Evolutionary conservation across 768 basidiomycete genomes (phyloP), one percentile per base, ranked within the genome.

Genomic region (Crucibulum laeve): DNA sequence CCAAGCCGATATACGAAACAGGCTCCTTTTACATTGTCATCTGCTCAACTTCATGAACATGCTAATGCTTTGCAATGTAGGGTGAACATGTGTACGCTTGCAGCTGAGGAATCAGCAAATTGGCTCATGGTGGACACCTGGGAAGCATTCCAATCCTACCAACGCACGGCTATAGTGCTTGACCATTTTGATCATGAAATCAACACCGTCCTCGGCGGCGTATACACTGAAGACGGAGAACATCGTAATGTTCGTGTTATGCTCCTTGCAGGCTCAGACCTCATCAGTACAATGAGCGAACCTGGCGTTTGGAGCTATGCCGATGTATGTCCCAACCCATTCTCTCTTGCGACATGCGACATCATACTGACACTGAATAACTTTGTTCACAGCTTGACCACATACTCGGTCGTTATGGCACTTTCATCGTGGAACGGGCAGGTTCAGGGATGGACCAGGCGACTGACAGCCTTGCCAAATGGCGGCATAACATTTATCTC

Each of bases 81-180:
- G 49, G 86, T 87, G 43, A 79, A 79, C 53, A 92, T 91, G 88
- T 92, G 90, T 67, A 84, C 78, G 40, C 76, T 93, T 25, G 95
- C 91, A 8, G 82, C 91, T 25, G 87, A 93, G 60, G 83, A 94
- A 58, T 92, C 94, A 2, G 85, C 85, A 35, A 78, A 82, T 17
- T 97, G 91, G 91, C 74, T 99, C 35, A 97, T 96, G 93, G 87
- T 97, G 34, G 96, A 99, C 60, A 74, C 92, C 15, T 99, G 94
- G 94, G 96, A 99, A 65, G 92, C 94, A 11, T 86, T 90, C 61
- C 94, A 92, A 64, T 72, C 79, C 37, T 99, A 99, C 70, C 89
- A 92, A 57, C 87, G 93, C 49, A 99, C 96, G 1, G 96, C 96
- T 28, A 82, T 97, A 44, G 96, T 99, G 42, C 78, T 99, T 44